phyloP scores from a whole-genome alignment of 345 rosid genomes.

The Capsella bursapastoris region DNA sequence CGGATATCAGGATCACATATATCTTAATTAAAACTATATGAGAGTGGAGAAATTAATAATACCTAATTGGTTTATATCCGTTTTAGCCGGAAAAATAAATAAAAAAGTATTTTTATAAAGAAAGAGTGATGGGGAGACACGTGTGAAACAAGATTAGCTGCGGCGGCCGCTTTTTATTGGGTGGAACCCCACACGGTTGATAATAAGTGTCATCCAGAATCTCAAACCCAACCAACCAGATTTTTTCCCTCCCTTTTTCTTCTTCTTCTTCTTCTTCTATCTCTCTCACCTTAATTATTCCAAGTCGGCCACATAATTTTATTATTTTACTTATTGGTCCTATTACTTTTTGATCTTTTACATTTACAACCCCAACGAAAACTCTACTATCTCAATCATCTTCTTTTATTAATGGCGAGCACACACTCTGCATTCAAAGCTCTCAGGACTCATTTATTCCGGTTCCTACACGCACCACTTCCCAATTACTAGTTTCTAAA shows the following conservation, averaged over 20 bases:
- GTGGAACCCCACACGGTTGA: conserved; percentile 52
- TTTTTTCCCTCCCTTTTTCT: conserved; percentile 31
- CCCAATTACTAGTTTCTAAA: neutral
- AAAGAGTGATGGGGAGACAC: conserved; percentile 34
- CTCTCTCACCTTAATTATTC: conserved; percentile 18
- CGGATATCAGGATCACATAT: conserved; percentile 23
- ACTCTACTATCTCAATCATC: neutral
- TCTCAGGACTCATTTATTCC: neutral
- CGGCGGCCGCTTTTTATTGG: conserved; percentile 61
- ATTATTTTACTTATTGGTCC: neutral
- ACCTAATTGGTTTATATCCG: too few relatives aligned
- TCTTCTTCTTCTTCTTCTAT: conserved; percentile 19
- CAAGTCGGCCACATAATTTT: conserved; percentile 32
- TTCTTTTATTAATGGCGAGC: neutral
- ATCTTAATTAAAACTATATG: neutral
- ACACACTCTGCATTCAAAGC: neutral
- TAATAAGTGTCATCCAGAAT: conserved; percentile 50
- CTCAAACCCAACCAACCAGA: conserved; percentile 49
- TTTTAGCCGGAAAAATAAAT: neutral
- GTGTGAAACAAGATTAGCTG: conserved; percentile 56
- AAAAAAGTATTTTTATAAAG: neutral
- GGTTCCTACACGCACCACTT: conserved; percentile 12
- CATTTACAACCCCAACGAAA: neutral
- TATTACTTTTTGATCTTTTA: neutral
- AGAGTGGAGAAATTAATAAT: too few relatives aligned